Percentiles rank a stretch among this genome's conserved stretches.
Evolutionary conservation across 768 basidiomycete species (phyloP).

Genomic region (Boletus sensibilis): DNA sequence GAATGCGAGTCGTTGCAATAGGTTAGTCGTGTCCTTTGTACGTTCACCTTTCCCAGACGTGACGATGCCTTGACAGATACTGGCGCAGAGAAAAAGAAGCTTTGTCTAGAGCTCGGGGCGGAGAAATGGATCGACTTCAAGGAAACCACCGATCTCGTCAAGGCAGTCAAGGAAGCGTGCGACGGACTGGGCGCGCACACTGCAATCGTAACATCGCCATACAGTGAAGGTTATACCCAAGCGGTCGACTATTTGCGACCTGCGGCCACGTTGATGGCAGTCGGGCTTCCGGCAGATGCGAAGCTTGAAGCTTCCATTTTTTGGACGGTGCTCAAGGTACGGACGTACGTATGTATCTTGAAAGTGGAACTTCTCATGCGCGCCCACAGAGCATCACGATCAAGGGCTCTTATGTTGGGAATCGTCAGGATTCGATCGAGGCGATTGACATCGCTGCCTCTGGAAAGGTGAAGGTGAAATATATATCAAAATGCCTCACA

Average conservation of each 20-base stretch:
- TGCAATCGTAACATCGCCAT: constrained; percentile 59
- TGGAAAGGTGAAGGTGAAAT: constrained; percentile 68
- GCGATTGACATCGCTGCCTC: constrained; percentile 72
- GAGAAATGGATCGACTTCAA: constrained; percentile 81
- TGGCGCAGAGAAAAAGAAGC: constrained; percentile 66
- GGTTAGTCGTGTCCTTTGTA: constrained; percentile 31
- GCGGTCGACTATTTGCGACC: constrained; percentile 74
- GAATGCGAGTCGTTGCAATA: constrained; percentile 77
- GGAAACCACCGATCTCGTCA: constrained; percentile 60
- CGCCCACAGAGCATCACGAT: constrained; percentile 23
- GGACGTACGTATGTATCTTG: background rate
- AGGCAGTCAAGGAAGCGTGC: constrained; percentile 59
- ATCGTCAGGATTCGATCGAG: constrained; percentile 82
- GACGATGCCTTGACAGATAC: constrained; percentile 46
- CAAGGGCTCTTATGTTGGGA: constrained; percentile 52
- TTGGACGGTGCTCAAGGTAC: constrained; percentile 64
- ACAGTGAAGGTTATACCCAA: constrained; percentile 42
- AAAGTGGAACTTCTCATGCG: background rate
- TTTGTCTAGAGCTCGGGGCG: constrained; percentile 62
- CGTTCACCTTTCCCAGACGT: background rate
- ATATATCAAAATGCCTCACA: constrained; percentile 42
- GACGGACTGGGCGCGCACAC: constrained; percentile 74
- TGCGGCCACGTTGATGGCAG: constrained; percentile 72
- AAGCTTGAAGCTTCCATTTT: constrained; percentile 63
- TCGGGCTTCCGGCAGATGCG: constrained; percentile 69